Percentiles rank a stretch among this genome's conserved stretches.
Conservation (phyloP, 2,329 filamentous ascomycete species). For the Talaromyces sp. region DNA sequence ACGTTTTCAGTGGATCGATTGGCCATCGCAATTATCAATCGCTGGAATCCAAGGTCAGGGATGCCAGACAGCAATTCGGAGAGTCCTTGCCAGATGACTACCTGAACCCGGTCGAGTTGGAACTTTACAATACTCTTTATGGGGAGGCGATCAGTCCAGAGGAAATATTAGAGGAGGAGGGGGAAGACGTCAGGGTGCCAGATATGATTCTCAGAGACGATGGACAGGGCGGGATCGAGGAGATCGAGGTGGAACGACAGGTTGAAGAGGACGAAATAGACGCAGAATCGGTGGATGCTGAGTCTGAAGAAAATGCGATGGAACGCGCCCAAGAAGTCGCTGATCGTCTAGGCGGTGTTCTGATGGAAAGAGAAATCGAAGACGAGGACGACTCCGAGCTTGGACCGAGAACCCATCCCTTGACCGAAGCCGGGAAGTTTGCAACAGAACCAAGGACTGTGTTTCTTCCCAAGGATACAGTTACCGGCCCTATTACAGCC, state of each 20-base stretch:
- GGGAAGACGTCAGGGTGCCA: constrained; percentile 22
- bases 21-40: constrained; percentile 26
- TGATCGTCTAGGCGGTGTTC: constrained; percentile 33
- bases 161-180: constrained; percentile 22
- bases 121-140: constrained; percentile 73
- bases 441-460: constrained; percentile 68
- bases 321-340: constrained; percentile 33
- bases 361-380: constrained; percentile 31
- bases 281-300: constrained; percentile 17
- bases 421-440: constrained; percentile 69
- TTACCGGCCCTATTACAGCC: constrained; percentile 63
- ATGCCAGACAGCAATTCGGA: constrained; percentile 68
- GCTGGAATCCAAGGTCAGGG: constrained; percentile 49
- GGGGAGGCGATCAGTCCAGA: constrained; percentile 57
- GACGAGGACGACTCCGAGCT: constrained; percentile 34
- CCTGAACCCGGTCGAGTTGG: constrained; percentile 63
- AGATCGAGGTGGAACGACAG: constrained; percentile 22
- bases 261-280: constrained; percentile 12
- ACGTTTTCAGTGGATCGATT: constrained; percentile 23
- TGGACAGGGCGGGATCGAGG: constrained; percentile 31
- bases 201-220: constrained; percentile 33
- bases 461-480: constrained; percentile 61
- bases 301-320: constrained; percentile 22
- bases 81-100: constrained; percentile 68
- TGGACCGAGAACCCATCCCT: constrained; percentile 59